Base-by-base conservation (phyloP, 1,284 basidiomycete species). In the Mycena sp. region DNA sequence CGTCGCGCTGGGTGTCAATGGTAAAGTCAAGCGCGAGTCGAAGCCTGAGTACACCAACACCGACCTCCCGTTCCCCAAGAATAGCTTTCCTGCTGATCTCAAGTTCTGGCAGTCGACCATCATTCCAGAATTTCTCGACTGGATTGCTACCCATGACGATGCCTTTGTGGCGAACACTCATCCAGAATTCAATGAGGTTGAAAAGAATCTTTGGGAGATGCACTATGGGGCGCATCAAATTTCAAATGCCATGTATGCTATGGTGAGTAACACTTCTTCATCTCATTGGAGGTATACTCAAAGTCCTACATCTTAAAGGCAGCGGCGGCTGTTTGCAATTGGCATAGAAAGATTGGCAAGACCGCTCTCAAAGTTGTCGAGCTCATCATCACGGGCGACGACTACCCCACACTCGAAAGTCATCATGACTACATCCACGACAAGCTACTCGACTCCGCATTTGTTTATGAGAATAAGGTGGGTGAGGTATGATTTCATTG, bases 271-370 rank as follows among this genome's bases (percentile, higher is more conserved):
- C 10, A 10, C 16, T 21, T 44, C 32, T 25, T 38, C 4, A 11
- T 9, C 19, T 11, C 25, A 35, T 23, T 16, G 9, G 32, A 37
- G 9, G 32, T 37, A 37, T 37, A 10, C 32, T 9, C 16, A 23
- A 19, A 21, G 4, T 35, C 7, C n/a, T n/a, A n/a, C n/a, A n/a
- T n/a, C n/a, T n/a, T n/a, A n/a, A n/a, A 56, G 41, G 53, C 41
- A 2, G 41, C 53, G 10, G 35, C 30, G 1, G 54, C 44, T 6
- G 6, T 48, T 4, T 38, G 32, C 23, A 56, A 56, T n/a, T 56
- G 32, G 32, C 54, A 26, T 12, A 56, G 54, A 43, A 48, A 38
- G 12, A 14, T 48, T 1, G 44, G 54, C 32, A 56, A 56, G 35
- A 9, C 10, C 32, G 32, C 10, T 37, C 32, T 37, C 9, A 37